A percentile compares a stretch with the other conserved stretches of the same genome.
phyloP scores from a whole-genome alignment of 2,329 filamentous ascomycete species.

The Ascochyta fabae region DNA sequence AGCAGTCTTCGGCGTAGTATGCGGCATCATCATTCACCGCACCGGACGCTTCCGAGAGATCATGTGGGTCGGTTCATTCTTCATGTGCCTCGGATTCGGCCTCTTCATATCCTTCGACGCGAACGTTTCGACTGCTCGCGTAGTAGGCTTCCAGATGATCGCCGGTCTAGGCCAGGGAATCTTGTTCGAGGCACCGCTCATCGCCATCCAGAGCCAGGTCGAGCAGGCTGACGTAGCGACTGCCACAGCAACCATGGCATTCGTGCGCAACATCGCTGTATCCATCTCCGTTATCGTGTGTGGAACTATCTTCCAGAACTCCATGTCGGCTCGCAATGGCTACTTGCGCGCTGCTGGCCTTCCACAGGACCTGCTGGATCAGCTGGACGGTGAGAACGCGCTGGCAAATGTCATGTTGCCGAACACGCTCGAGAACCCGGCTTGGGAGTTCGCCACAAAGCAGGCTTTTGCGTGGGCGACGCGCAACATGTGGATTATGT shows the following conservation, averaged over 20 bases:
- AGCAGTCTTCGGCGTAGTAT: conserved; percentile 53
- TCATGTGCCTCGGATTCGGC: conserved; percentile 45
- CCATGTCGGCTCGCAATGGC: conserved; percentile 64
- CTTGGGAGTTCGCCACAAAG: conserved; percentile 53
- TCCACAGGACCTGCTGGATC: conserved; percentile 54
- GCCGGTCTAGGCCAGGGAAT: conserved; percentile 59
- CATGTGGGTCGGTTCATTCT: conserved; percentile 43
- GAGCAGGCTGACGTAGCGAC: conserved; percentile 58
- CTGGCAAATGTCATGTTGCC: conserved; percentile 66
- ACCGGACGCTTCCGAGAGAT: conserved; percentile 52
- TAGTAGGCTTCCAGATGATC: conserved; percentile 59
- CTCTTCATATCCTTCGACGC: conserved; percentile 44
- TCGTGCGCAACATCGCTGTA: conserved; percentile 54
- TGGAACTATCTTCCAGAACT: conserved; percentile 60
- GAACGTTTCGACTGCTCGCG: conserved; percentile 35
- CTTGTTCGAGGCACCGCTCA: conserved; percentile 62
- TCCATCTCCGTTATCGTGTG: conserved; percentile 59
- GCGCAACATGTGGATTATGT: conserved; percentile 58
- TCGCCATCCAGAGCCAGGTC: conserved; percentile 63
- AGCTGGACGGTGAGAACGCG: conserved; percentile 64
- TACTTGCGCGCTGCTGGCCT: conserved; percentile 57
- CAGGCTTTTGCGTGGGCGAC: conserved; percentile 53
- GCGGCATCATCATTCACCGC: conserved; percentile 57
- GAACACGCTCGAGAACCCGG: conserved; percentile 53
- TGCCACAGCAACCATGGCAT: conserved; percentile 60